Evolutionary conservation across 768 basidiomycete species (phyloP).

Genomic region (Cytidiella melzeri): DNA sequence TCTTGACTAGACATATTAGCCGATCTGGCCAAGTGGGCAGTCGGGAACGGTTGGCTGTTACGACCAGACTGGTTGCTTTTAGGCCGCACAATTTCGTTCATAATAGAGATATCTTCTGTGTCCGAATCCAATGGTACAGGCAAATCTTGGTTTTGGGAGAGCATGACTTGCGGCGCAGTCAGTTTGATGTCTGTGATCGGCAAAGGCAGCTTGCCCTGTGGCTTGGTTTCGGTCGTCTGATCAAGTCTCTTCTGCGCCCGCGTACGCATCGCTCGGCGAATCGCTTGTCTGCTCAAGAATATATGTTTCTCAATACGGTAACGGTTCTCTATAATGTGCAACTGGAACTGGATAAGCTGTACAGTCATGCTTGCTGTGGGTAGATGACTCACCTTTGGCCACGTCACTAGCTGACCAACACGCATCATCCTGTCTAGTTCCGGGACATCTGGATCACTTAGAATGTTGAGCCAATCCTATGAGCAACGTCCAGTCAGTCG

Average conservation of each 20-base stretch:
- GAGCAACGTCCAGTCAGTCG: neutral
- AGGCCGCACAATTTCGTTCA: slow-evolving; percentile 13
- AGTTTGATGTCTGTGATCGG: slow-evolving; percentile 23
- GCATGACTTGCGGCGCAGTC: slow-evolving; percentile 2
- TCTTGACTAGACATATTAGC: neutral
- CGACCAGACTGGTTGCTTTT: neutral
- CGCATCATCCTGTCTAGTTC: slow-evolving; percentile 84
- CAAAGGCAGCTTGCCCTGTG: slow-evolving; percentile 21
- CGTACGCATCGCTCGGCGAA: slow-evolving; percentile 49
- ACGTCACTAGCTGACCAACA: slow-evolving; percentile 88
- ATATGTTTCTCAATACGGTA: slow-evolving; percentile 80
- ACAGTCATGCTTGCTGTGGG: no score
- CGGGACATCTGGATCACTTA: slow-evolving; percentile 75
- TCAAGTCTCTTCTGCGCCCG: slow-evolving; percentile 15
- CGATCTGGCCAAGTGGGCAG: neutral
- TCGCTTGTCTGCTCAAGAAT: slow-evolving; percentile 64
- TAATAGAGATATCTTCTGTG: slow-evolving; percentile 67
- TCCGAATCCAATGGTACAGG: slow-evolving; percentile 78
- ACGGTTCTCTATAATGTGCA: slow-evolving; percentile 95
- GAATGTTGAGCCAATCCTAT: slow-evolving; percentile 78
- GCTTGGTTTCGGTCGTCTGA: slow-evolving; percentile 16
- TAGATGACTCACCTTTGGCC: slow-evolving; percentile 75
- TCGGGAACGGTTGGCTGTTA: neutral
- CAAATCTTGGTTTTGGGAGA: slow-evolving; percentile 27
- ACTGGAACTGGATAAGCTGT: no score